A percentile compares a stretch with the other conserved stretches of the same genome.
Evolutionary conservation across 805 yeast genomes (phyloP).

Genomic region (Starmerella khaoyaiensis): DNA sequence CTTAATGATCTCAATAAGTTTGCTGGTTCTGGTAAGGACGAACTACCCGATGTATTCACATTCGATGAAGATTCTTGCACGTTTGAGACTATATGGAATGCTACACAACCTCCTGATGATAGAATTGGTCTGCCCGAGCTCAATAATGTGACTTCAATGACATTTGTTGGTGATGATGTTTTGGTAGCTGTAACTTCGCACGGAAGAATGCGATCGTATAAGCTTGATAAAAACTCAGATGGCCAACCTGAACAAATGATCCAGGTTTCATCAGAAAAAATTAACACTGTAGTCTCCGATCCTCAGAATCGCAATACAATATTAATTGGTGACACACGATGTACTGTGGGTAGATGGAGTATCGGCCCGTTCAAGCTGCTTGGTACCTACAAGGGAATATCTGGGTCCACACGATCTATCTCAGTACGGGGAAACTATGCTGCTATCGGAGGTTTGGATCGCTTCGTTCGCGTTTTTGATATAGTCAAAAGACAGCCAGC

Average conservation of each 20-base stretch:
- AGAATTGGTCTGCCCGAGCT: constrained; percentile 70
- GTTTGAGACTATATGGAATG: constrained; percentile 40
- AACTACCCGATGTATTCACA: constrained; percentile 41
- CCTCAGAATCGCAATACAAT: constrained; percentile 33
- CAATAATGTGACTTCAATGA: constrained; percentile 55
- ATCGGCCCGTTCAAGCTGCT: constrained; percentile 29
- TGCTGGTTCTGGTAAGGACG: constrained; percentile 81
- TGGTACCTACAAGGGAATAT: constrained; percentile 67
- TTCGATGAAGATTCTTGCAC: constrained; percentile 25
- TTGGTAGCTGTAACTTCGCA: constrained; percentile 56
- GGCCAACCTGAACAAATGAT: constrained; percentile 51
- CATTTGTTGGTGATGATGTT: constrained; percentile 37
- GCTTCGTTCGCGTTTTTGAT: constrained; percentile 71
- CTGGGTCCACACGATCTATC: constrained; percentile 48
- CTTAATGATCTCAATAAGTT: constrained; percentile 40
- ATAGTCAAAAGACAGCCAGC: constrained; percentile 42
- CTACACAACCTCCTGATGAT: constrained; percentile 73
- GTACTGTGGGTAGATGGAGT: constrained; percentile 37
- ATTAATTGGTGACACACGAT: constrained; percentile 60
- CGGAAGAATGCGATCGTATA: constrained; percentile 67
- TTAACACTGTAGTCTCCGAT: constrained; percentile 32
- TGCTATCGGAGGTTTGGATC: constrained; percentile 74
- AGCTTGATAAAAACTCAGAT: constrained; percentile 42
- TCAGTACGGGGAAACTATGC: constrained; percentile 29
- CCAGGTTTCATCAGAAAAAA: constrained; percentile 43